phyloP scores from a whole-genome alignment of 1,284 basidiomycete species.

The Schizopora paradoxa region DNA sequence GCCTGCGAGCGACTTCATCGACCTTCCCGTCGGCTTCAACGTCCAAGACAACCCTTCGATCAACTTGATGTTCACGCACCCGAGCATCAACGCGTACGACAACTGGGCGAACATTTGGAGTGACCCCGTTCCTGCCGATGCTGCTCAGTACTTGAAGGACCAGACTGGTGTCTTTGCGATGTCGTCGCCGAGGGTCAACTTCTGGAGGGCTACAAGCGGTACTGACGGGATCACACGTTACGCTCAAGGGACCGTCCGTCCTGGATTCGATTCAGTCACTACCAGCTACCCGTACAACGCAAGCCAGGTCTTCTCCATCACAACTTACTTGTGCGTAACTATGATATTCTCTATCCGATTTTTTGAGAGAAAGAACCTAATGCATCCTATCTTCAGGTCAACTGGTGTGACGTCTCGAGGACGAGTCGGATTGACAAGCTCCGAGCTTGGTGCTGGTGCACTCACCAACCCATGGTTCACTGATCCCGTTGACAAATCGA shows the following conservation, averaged over 20 bases:
- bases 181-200: conserved; percentile 58
- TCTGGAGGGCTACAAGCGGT: conserved; percentile 51
- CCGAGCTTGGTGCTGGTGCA: conserved; percentile 42
- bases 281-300: conserved; percentile 48
- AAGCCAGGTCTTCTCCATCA: conserved; percentile 56
- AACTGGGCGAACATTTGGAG: conserved; percentile 58
- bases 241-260: conserved; percentile 60
- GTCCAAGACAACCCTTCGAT: conserved; percentile 58
- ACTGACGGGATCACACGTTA: conserved; percentile 45
- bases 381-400: conserved; percentile 33
- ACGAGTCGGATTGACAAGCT: conserved; percentile 50
- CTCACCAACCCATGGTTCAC: conserved; percentile 54
- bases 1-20: conserved; percentile 45
- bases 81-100: conserved; percentile 55
- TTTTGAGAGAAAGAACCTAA: conserved; percentile 5
- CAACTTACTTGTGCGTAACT: conserved; percentile 42
- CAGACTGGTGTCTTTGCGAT: conserved; percentile 53
- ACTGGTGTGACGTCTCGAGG: conserved; percentile 57
- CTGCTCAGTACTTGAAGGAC: conserved; percentile 44
- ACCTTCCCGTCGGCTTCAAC: conserved; percentile 53
- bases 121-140: conserved; percentile 48
- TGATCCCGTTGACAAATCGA: conserved; percentile 48
- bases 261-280: conserved; percentile 52
- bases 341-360: background rate
- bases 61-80: conserved; percentile 62